phyloP scores from a whole-genome alignment of 768 basidiomycete species.

The Termitomyces sp. region DNA sequence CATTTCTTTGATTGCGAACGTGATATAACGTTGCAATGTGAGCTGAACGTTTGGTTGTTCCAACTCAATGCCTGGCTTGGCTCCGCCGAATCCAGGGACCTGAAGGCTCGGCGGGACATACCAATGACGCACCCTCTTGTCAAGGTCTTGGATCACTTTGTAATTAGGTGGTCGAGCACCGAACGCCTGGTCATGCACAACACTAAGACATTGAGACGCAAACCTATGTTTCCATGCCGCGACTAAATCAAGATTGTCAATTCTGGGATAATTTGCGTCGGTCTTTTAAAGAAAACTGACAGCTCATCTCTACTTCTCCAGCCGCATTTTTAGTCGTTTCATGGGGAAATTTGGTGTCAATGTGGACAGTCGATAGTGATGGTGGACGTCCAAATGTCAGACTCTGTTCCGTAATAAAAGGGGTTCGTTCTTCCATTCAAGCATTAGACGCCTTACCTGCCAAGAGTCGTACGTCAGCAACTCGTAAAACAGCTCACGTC shows the following conservation, averaged over 20 bases:
- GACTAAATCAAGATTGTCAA: conserved; percentile 29
- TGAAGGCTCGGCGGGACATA: conserved; percentile 61
- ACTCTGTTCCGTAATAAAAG: conserved; percentile 34
- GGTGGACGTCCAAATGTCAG: conserved; percentile 69
- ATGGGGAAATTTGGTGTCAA: conserved; percentile 50
- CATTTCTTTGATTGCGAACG: conserved; percentile 65
- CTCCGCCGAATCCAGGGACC: conserved; percentile 56
- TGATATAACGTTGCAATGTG: conserved; percentile 62
- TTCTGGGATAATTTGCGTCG: not conserved
- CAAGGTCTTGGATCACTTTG: conserved; percentile 55
- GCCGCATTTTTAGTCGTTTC: conserved; percentile 34
- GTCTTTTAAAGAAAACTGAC: conserved; percentile 29
- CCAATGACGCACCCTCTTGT: conserved; percentile 58
- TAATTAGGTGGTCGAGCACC: conserved; percentile 58
- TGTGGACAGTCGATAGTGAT: conserved; percentile 51
- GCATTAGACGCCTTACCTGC: conserved; percentile 41
- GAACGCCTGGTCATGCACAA: conserved; percentile 65
- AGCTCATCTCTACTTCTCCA: conserved; percentile 57
- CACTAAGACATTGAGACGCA: conserved; percentile 51
- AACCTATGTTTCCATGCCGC: conserved; percentile 68
- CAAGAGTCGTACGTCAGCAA: conserved; percentile 63
- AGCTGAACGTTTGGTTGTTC: conserved; percentile 48
- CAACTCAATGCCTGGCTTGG: conserved; percentile 32
- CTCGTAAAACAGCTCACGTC: conserved; percentile 60
- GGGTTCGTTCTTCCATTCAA: not conserved